Evolutionary conservation across 768 basidiomycete species (phyloP), one percentile per base, ranked within the genome.

Genomic region (Leccinum boreale): DNA sequence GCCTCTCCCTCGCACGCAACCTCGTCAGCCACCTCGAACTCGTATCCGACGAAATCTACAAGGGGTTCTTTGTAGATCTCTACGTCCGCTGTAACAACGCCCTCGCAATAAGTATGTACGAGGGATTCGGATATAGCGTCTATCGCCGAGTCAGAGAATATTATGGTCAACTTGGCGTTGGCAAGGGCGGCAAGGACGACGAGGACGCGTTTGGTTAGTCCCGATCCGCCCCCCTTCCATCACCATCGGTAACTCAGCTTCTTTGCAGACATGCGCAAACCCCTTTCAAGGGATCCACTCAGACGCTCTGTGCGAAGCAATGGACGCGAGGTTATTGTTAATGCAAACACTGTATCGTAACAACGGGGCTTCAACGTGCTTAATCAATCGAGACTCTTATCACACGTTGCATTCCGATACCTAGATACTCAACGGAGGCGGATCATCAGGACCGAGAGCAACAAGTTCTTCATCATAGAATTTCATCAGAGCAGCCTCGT

Each of bases 31-130:
- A 90, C 50, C 87, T 99, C 47, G 96, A 98, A 72, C 79, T 82
- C 64, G 87, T 93, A 8, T 92, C 92, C 1, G 88, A 94, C 70
- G 81, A 85, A 58, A 80, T 80, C 24, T 90, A 94, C 78, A 83
- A 83, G 60, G 91, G 87, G 3, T 90, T 85, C 80, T 98, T 96
- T 67, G 94, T 98, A 50, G 97, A 98, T 73, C 82, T 99, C 21
- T 98, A 94, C 70, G 96, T 98, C 56, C 85, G 97, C 52, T 94
- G 91, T 66, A 86, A 86, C 58, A 97, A 96, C 64, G 65, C 73
- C 3, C 78, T 93, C 21, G 97, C 96, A 19, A 91, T 96, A 58
- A 79, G 77, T 19, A 89, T 99, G 89, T 98, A 98, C 67, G 93
- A 98, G 70, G 81, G 85, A 42, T 76, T 98, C 68, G 95, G 92